Base-by-base conservation (phyloP, 495 filamentous ascomycete genomes). In the Choiromyces venosus region DNA sequence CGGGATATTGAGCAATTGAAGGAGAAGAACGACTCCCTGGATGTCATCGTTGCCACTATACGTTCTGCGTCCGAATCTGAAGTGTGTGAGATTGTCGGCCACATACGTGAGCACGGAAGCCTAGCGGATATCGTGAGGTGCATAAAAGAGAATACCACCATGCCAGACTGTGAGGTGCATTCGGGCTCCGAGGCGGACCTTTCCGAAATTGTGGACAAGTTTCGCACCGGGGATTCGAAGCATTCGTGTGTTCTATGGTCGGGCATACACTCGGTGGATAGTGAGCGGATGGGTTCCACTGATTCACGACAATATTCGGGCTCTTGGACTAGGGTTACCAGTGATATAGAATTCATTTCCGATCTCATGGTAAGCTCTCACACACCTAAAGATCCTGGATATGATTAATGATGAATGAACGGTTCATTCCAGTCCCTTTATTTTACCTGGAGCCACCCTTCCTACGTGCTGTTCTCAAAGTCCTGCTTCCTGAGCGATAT, bases 401-500 rank as follows among this genome's bases (percentile, higher is more conserved):
- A 67, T 29, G 25, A 36, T 25, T 29, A 29, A 69, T 64, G 70
- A 37, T 67, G 29, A 19, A 29, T 12, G 39, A 64, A 56, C 25
- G 3, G 37, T 56, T 37, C 16, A 61, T 37, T 8, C 18, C 36
- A 80, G 78, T 71, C 88, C 21, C 82, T 94, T 21, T 94, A 92
- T 82, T 94, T 96, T 72, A 88, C 87, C 78, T 95, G 92, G 92
- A 89, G 91, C 77, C 91, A 94, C 75, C 90, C 91, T 2, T 91
- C 88, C 70, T 89, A 91, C 78, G 87, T 89, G 10, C 85, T 91
- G 4, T 86, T 96, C 52, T 89, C 88, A 71, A 89, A 92, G 68
- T 87, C 89, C 66, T 86, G 91, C 69, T 94, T 96, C 78, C 82
- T 91, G 70, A 82, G 86, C 37, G 91, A 93, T 78, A 89, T 91